Conservation (phyloP, 805 yeast genomes). For the Candida namnaoensis region DNA sequence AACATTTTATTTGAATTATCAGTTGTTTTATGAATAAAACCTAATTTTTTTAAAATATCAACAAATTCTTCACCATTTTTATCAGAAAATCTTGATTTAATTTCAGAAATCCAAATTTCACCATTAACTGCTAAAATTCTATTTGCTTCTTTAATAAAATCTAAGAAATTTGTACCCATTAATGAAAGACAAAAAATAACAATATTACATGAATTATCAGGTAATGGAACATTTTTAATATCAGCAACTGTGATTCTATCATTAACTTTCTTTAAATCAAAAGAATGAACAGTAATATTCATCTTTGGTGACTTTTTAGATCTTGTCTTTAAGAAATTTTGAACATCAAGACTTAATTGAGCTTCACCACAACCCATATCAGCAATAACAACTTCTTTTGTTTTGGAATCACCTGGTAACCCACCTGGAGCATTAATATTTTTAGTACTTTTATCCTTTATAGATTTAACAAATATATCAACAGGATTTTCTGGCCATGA, state of each 20-base stretch:
- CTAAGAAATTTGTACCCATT: slow-evolving; percentile 96
- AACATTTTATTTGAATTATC: slow-evolving; percentile 90
- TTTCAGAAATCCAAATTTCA: slow-evolving; percentile 96
- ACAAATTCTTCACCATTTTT: slow-evolving; percentile 74
- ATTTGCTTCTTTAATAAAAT: slow-evolving; percentile 84
- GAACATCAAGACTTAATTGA: slow-evolving; percentile 63
- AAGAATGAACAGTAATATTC: slow-evolving; percentile 68
- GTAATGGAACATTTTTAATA: slow-evolving; percentile 80
- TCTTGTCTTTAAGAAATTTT: slow-evolving; percentile 32
- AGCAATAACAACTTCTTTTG: slow-evolving; percentile 66
- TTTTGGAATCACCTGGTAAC: slow-evolving; percentile 55
- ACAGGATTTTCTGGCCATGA: slow-evolving; percentile 99
- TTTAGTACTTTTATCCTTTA: slow-evolving; percentile 48
- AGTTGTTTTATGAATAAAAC: slow-evolving; percentile 82
- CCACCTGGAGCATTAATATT: slow-evolving; percentile 96
- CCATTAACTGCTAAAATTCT: slow-evolving; percentile 85
- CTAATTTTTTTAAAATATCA: slow-evolving; percentile 63
- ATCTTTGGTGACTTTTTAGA: slow-evolving; percentile 14
- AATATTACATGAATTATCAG: slow-evolving; percentile 68
- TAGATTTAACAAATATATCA: slow-evolving; percentile 72
- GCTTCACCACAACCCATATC: slow-evolving; percentile 99
- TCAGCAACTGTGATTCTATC: slow-evolving; percentile 95
- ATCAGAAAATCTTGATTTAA: slow-evolving; percentile 84
- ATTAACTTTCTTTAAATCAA: slow-evolving; percentile 86
- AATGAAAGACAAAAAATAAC: slow-evolving; percentile 92